Evolutionary conservation across 75 land plant species (phyloP), one percentile per base, ranked within the genome.

Genomic region (Azolla pinnata): DNA sequence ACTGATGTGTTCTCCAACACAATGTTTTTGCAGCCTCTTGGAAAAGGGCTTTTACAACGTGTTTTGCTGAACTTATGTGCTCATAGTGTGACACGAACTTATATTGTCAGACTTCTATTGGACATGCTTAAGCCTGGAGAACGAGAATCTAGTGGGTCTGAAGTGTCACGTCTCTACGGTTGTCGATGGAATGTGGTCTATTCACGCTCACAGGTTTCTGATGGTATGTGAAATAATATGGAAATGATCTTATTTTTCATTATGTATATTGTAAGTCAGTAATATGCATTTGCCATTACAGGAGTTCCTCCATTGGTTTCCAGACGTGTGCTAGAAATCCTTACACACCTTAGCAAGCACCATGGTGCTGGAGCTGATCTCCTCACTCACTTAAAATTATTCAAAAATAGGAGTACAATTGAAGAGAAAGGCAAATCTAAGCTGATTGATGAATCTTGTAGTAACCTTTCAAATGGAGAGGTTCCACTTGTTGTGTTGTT

Each of bases 361-460:
- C 77, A 58, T 59, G 44, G 46, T 10, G 32, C 33, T n/a, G 77
- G 56, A 9, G 61, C 67, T 0, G 64, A 69, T 19, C 52, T 68
- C 24, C 67, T 75, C 20, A 42, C 72, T 10, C 64, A 63, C 50
- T 28, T 75, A 55, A 67, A 70, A 54, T 57, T 52, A 2, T 24
- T 45, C 34, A 66, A 33, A 51, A 33, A 10, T 54, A 49, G 38
- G 24, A 34, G 59, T 0, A 52, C 29, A 20, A 66, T 65, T 68
- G 71, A 61, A 57, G 81, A 65, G 2, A 75, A 80, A 65, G 91
- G 97, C 0, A 95, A 95, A 64, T 83, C 89, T 54, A 60, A 81
- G 58, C 68, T 95, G 76, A 45, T 64, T 21, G 74, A 74, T 63
- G 83, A 67, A 25, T 69, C 65, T 2, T n/a, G n/a, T n/a, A n/a